Evolutionary conservation across 2,329 filamentous ascomycete genomes (phyloP), one percentile per base, ranked within the genome.

Genomic region (Fusarium duplospermum): DNA sequence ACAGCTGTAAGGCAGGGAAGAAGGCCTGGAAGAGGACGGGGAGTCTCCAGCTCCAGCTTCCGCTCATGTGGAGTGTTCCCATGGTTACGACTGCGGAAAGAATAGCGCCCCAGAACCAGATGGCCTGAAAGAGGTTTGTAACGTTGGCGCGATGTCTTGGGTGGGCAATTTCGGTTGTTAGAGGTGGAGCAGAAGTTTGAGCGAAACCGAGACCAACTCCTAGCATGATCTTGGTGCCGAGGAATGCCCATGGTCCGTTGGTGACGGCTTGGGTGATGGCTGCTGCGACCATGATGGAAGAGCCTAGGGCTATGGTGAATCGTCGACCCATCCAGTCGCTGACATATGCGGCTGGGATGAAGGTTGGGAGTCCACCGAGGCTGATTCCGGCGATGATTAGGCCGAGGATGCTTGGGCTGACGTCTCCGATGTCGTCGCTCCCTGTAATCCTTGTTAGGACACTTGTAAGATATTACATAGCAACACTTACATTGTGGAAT

Each of bases 321-420:
- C 71, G 58, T 24, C 70, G 70, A 11, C 70, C 71, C 58, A 70
- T 60, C 54, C 70, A 70, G 11, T 73, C 70, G 31, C 72, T 70
- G 6, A 66, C 52, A 22, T 74, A 67, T 8, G 72, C 66, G 29
- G 71, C 72, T 2, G 72, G 63, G 5, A 71, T 71, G 2, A 74
- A 61, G 5, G 71, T 67, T 2, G 72, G 71, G 4, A 74, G 59
- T n/a, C 72, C 71, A 13, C 72, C 71, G 16, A 74, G 69, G 14
- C 72, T 74, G 18, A 74, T 71, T 6, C 72, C 66, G 10, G 72
- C 71, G 33, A 74, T 74, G n/a, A 74, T 74, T 14, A 71, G 62
- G 8, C 69, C 69, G 16, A 71, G 50, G 33, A 70, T 70, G 11
- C 67, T 71, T 6, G 67, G 63, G 62, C 69, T 71, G 33, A 71